Evolutionary conservation across 2,329 filamentous ascomycete genomes (phyloP).

Genomic region (Exophiala spinifera): DNA sequence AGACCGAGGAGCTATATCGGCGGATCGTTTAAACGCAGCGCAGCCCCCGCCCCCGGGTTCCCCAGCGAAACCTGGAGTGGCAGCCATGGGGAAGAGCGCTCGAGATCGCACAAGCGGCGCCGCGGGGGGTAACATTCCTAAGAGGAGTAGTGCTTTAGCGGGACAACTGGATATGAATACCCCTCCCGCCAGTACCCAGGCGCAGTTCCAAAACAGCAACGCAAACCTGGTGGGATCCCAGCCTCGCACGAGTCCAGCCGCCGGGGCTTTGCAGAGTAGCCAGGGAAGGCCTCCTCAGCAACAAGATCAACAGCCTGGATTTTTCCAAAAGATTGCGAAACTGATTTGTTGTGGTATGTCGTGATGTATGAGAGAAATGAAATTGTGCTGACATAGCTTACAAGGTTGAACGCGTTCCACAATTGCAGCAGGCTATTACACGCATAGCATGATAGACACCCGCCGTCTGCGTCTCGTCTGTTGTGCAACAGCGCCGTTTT

Average conservation of each 20-base stretch:
- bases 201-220: slow-evolving; percentile 94
- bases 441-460: no score
- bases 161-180: slow-evolving; percentile 66
- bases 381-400: neutral
- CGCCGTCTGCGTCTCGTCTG: neutral
- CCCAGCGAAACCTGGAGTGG: slow-evolving; percentile 71
- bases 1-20: slow-evolving; percentile 65
- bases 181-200: slow-evolving; percentile 85
- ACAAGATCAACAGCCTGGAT: slow-evolving; percentile 71
- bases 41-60: slow-evolving; percentile 78
- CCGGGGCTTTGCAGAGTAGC: slow-evolving; percentile 59
- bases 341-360: slow-evolving; percentile 77
- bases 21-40: slow-evolving; percentile 89
- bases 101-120: slow-evolving; percentile 72
- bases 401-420: neutral
- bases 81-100: slow-evolving; percentile 55
- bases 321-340: slow-evolving; percentile 91
- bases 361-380: slow-evolving; percentile 15
- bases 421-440: no score
- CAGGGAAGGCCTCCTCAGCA: slow-evolving; percentile 48
- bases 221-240: slow-evolving; percentile 71
- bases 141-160: slow-evolving; percentile 32
- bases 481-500: neutral
- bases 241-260: slow-evolving; percentile 55
- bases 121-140: slow-evolving; percentile 41